Evolutionary conservation across 2,329 filamentous ascomycete species (phyloP), one percentile per base, ranked within the genome.

Genomic region (Paecilomyces sp.): DNA sequence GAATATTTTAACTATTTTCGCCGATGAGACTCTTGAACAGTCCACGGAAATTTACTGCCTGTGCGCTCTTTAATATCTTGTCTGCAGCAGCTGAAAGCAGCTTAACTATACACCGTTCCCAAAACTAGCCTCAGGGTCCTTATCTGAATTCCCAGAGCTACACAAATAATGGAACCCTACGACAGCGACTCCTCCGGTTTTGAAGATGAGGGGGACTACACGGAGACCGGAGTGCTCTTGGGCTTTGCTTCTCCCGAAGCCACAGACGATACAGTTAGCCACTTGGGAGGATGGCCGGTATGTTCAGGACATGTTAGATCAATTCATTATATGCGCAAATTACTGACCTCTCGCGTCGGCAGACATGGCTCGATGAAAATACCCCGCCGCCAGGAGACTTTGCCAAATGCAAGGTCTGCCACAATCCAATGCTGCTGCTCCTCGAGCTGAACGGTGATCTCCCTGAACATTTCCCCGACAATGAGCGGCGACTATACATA

Each of bases 361-460:
- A 94, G 93, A 87, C 88, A 75, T 99, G 94, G 94, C 80, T 96
- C 41, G 88, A 92, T 66, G 76, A 82, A n/a, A 78, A 82, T 57
- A 84, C 82, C 50, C 81, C 89, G 3, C 90, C 93, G 7, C 89
- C 90, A 1, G 89, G 89, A 25, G 80, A 87, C 0, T 82, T 96
- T 9, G 91, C 90, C 24, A 88, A 87, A 76, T 99, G 94, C 80
- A 91, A 90, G 76, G 83, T 90, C 65, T 99, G 94, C 84, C 90
- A 91, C 65, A 84, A 87, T 57, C 77, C 91, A 57, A 91, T 97
- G 85, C 87, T 86, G 1, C 82, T 97, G 11, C 84, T 99, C 2
- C 83, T 99, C 54, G 92, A 99, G 75, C 83, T 99, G 30, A 91
- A 99, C 75, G 92, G 86, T 68, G 92, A 97, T 72, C 82, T 97